A percentile compares a stretch with the other conserved stretches of the same genome.
These are phyloP conservation scores for Colletotrichum tofieldiae DNA, from an alignment of 2,329 filamentous ascomycete species.

Conservation along the genomic window DNA sequence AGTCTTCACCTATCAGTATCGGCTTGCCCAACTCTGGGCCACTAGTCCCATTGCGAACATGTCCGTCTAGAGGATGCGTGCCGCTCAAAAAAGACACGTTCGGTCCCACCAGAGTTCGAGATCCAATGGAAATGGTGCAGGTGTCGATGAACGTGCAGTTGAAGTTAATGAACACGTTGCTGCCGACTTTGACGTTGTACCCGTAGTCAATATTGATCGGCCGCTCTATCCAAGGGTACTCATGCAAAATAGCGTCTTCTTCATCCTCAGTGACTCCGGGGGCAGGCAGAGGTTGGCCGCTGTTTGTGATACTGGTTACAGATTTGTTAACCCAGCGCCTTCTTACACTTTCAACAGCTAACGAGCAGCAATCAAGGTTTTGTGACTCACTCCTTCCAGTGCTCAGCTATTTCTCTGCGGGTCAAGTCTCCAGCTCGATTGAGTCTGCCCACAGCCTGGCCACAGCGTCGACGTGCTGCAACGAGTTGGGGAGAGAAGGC, in stretches of 20 bases:
- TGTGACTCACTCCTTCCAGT: background rate
- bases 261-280: constrained; percentile 69
- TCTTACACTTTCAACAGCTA: background rate
- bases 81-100: constrained; percentile 83
- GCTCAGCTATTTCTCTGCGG: background rate
- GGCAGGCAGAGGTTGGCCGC: constrained; percentile 75
- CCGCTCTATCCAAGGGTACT: constrained; percentile 78
- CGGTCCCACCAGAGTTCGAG: constrained; percentile 83
- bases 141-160: constrained; percentile 85
- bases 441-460: background rate
- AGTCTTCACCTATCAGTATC: constrained; percentile 84
- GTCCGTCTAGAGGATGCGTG: constrained; percentile 83
- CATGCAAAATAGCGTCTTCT: constrained; percentile 75
- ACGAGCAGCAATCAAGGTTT: background rate
- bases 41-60: constrained; percentile 78
- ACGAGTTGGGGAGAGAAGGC: background rate
- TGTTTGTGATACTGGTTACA: constrained; percentile 70
- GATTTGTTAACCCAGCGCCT: background rate
- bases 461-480: background rate
- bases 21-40: constrained; percentile 83
- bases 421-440: background rate
- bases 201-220: constrained; percentile 85
- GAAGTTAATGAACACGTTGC: constrained; percentile 81
- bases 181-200: constrained; percentile 71
- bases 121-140: constrained; percentile 80